phyloP scores from a whole-genome alignment of 352 stramenopile genomes.

The Phytopythium boreale region DNA sequence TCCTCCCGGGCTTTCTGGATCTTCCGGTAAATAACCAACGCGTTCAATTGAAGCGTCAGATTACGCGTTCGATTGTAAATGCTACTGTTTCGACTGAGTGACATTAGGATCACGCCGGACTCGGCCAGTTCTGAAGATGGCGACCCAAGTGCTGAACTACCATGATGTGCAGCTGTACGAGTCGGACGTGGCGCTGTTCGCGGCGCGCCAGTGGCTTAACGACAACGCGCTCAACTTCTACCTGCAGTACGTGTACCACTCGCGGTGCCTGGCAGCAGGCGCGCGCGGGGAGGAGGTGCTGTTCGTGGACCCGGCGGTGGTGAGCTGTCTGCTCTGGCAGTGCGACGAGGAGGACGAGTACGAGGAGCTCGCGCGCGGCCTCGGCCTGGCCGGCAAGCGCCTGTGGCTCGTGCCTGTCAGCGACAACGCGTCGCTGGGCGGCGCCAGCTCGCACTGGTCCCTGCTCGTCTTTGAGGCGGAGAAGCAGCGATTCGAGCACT shows the following conservation, averaged over 20 bases:
- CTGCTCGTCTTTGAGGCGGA: constrained; percentile 44
- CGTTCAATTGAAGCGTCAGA: neutral
- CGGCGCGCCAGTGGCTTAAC: constrained; percentile 64
- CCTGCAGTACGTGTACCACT: constrained; percentile 63
- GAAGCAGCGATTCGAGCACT: constrained; percentile 46
- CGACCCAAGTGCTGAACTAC: constrained; percentile 68
- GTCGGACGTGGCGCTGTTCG: constrained; percentile 73
- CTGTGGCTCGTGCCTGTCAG: constrained; percentile 71
- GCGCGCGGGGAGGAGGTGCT: constrained; percentile 29
- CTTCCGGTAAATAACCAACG: constrained; percentile 7
- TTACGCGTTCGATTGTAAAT: neutral
- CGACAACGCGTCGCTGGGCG: constrained; percentile 56
- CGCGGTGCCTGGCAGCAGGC: constrained; percentile 16
- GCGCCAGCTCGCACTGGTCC: constrained; percentile 72
- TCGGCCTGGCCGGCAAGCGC: constrained; percentile 31
- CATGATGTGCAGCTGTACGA: constrained; percentile 83
- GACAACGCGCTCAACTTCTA: constrained; percentile 86
- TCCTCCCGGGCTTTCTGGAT: neutral
- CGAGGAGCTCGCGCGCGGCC: constrained; percentile 43
- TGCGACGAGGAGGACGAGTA: constrained; percentile 83
- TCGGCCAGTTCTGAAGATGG: constrained; percentile 3
- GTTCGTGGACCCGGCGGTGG: constrained; percentile 73
- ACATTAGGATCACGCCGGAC: neutral
- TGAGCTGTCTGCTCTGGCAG: constrained; percentile 80
- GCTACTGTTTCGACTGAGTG: neutral